Base-by-base conservation (phyloP, 1,284 basidiomycete species). In the Porodaedalea pini region DNA sequence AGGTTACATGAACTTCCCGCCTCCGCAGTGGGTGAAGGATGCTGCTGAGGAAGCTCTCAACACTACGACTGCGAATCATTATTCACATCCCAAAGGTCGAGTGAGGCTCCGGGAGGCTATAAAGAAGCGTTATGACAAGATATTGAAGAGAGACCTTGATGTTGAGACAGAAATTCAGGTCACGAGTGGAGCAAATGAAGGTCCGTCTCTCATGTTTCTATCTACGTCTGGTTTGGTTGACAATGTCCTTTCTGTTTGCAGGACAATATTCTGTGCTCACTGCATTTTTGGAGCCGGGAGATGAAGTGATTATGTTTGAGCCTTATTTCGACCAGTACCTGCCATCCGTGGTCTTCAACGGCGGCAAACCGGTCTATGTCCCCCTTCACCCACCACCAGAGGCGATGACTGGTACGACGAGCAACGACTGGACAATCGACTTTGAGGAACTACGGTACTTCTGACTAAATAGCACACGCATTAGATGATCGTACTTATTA, bases 301-400 rank as follows among this genome's bases (percentile, higher is more conserved):
- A 99, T 70, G 96, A 98, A 73, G 97, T 99, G 60, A 95, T 99
- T 71, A 86, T 98, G 80, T 95, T 99, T 68, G 97, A 99, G 74
- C 96, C 93, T 4, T 95, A 94, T 79, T 98, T 98, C 68, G 95
- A 98, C 69, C 97, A 99, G 72, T 99, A 98, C 75, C 82, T 91
- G 61, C 88, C 93, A 36, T 92, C 90, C 7, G 86, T 97, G 56
- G 90, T 86, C 25, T 97, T 97, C 81, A 94, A 97, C 67, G 90
- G 90, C 31, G 95, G 94, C 47, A 88, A 85, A 56, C 94, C 96
- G 7, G 87, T 98, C 50, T 99, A 93, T 68, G 92, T 99, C 5
- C 96, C 97, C 2, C 79, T 99, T 13, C 92, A 97, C 63, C 96
- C 97, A 0, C 91, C 92, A 13, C 70, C 77, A 0, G 63, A 65